phyloP scores from a whole-genome alignment of 345 rosid genomes.

The Eucalyptus caleyi region DNA sequence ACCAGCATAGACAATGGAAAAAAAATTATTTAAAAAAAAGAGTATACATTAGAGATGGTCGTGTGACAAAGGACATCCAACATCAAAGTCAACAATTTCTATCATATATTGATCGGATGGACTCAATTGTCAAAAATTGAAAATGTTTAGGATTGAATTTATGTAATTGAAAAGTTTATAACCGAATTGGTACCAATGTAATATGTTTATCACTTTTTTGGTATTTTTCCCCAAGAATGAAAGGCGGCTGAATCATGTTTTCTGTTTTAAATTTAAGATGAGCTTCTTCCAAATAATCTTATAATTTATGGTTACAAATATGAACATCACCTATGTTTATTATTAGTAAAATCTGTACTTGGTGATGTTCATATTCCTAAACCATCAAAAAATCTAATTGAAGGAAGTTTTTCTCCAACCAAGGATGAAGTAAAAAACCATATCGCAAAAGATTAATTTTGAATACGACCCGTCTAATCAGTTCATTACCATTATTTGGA shows the following conservation, averaged over 20 bases:
- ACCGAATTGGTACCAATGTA: background rate
- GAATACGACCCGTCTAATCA: background rate
- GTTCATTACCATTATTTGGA: background rate
- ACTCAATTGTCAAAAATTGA: too few relatives aligned
- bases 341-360: background rate
- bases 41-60: background rate
- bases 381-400: background rate
- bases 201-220: too few relatives aligned
- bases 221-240: background rate
- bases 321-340: background rate
- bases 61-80: accelerated
- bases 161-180: too few relatives aligned
- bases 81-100: background rate
- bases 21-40: too few relatives aligned
- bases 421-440: background rate
- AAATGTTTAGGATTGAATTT: too few relatives aligned
- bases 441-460: background rate
- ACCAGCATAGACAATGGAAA: background rate
- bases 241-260: background rate
- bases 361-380: background rate
- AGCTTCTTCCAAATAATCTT: background rate
- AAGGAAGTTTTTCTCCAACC: background rate
- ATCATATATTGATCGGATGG: accelerated
- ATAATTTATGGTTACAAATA: background rate
- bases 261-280: background rate